Evolutionary conservation across 2,329 filamentous ascomycete genomes (phyloP), one percentile per base, ranked within the genome.

Genomic region (Dryadomyces quercivorus): DNA sequence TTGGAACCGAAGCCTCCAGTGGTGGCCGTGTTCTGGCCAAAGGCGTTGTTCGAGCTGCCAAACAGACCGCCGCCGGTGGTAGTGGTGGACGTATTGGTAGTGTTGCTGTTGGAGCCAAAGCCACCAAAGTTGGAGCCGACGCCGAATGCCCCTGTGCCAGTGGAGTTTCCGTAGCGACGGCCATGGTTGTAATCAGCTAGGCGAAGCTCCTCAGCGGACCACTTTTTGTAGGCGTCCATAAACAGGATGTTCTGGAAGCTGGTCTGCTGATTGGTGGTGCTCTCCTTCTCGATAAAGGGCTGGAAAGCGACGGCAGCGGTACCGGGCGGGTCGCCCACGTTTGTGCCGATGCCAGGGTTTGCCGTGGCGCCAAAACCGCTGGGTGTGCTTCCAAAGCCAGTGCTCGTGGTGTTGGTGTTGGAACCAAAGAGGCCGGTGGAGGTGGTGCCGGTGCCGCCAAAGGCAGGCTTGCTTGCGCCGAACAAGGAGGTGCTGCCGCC

Each of bases 101-200:
- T 43, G 21, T 46, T 55, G 58, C 66, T 67, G 56, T 62, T 71
- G 38, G 69, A 59, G 31, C 74, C 73, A 53, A 77, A 77, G 31
- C 76, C 77, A 9, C 75, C 73, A 61, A 79, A 75, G 50, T 68
- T 68, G 20, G 75, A 75, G 61, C 67, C 67, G 26, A 83, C 76
- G 18, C 90, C 92, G 68, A 96, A 96, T 8, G 86, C 87, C 56
- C 90, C 90, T 60, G 90, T 86, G 34, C 88, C 89, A 58, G 85
- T 88, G 45, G 80, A 78, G 68, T 92, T 95, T 38, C 91, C 93
- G 66, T 81, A 88, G 53, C 85, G 85, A 56, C 91, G 83, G 51
- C 91, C 91, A 68, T 91, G 86, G 56, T 84, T 80, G 67, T 98
- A 98, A 69, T 98, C 93, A 48, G 82, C 88, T 58, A 95, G 70